Percentiles rank a stretch among this genome's conserved stretches.
phyloP scores from a whole-genome alignment of 2,329 filamentous ascomycete species.

The Cryphonectria parasitica region DNA sequence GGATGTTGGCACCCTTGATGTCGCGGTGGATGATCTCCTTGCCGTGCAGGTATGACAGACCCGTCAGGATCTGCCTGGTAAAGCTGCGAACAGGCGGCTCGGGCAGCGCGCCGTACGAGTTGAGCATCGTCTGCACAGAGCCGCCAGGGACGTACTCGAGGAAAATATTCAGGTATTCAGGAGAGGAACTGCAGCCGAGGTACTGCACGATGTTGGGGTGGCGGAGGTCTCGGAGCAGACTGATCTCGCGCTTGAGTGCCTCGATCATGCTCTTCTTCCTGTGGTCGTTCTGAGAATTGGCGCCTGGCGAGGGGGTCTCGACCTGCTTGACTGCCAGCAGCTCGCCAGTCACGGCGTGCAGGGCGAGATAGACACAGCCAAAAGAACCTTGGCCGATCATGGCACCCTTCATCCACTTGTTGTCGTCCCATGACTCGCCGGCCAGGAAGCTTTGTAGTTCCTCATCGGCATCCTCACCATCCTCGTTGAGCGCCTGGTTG shows the following conservation, averaged over 20 bases:
- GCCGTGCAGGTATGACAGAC: constrained; percentile 90
- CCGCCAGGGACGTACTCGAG: constrained; percentile 97
- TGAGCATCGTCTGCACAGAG: constrained; percentile 97
- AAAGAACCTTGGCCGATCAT: constrained; percentile 97
- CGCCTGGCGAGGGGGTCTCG: constrained; percentile 79
- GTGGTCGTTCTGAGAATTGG: constrained; percentile 79
- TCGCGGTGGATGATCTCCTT: constrained; percentile 97
- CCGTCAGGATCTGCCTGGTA: constrained; percentile 91
- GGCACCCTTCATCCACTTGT: constrained; percentile 99
- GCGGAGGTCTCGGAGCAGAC: constrained; percentile 87
- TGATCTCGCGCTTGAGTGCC: constrained; percentile 94
- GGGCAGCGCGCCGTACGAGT: constrained; percentile 93
- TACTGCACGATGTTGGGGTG: constrained; percentile 99
- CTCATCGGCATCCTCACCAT: constrained; percentile 89
- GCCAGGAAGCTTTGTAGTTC: constrained; percentile 88
- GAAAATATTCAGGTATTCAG: constrained; percentile 97
- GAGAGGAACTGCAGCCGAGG: constrained; percentile 89
- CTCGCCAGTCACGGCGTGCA: constrained; percentile 95
- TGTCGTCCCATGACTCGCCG: constrained; percentile 92
- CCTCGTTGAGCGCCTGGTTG: constrained; percentile 82
- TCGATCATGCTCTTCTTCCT: constrained; percentile 99
- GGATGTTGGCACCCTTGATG: constrained; percentile 98
- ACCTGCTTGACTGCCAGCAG: constrained; percentile 99
- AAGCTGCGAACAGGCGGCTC: constrained; percentile 96
- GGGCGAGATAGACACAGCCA: constrained; percentile 89